Evolutionary conservation across 108 stramenopile species (phyloP), one percentile per base, ranked within the genome.

Genomic region (Parmales sp.): DNA sequence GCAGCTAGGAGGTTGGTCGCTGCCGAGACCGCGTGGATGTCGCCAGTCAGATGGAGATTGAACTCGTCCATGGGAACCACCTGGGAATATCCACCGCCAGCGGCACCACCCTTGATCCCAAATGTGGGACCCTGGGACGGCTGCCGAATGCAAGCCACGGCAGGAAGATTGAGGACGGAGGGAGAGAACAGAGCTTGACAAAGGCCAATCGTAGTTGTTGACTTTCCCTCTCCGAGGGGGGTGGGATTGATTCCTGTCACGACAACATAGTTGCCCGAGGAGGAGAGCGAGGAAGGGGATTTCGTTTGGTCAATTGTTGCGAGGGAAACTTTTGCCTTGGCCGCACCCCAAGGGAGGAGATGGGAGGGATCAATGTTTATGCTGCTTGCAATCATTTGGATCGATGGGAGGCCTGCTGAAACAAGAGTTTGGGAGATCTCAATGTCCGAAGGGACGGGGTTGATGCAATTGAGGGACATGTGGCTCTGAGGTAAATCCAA

Each of bases 81-180:
- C 78, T 95, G 92, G 18, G 88, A 83, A 71, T 92, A 92, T 1
- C 92, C 94, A 22, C 95, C 97, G 5, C 97, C 97, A 5, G 95
- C 95, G 45, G 97, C 97, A 16, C 97, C 96, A 1, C 98, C 98
- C 80, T 99, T 99, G 80, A 99, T 96, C 22, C 98, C 98, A 78
- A 99, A 98, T 38, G 98, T 98, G 29, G 96, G 98, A 20, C 98
- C 98, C 73, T 96, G 95, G 22, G 76, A 78, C 39, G 92, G 89
- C 80, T 95, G 80, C 66, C 98, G 86, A 79, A 93, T 83, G 63
- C 91, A 87, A 28, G 88, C 91, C 63, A 90, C 79, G 51, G 82
- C n/a, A n/a, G n/a, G n/a, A n/a, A n/a, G 77, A 31, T 78, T 85
- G 63, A 87, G 87, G 2, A 83, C 86, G 37, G 94, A 75, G 64